Evolutionary conservation across 345 rosid species (phyloP).

Genomic region (Barbarea vulgaris): DNA sequence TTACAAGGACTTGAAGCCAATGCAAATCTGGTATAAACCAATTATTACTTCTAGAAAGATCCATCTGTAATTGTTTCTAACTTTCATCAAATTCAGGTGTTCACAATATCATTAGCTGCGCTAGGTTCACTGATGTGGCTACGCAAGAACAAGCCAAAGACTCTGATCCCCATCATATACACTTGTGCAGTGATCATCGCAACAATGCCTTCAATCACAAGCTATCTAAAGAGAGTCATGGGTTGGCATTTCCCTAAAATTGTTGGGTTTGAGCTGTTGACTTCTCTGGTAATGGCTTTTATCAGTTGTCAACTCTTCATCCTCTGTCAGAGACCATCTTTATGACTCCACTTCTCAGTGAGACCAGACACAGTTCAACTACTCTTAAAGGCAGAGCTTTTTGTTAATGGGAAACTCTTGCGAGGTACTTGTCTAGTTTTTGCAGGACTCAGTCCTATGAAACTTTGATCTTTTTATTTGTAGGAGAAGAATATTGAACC

Average conservation of each 20-base stretch:
- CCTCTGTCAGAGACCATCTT: slow-evolving; percentile 84
- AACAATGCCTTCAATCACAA: slow-evolving; percentile 95
- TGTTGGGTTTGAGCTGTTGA: slow-evolving; percentile 83
- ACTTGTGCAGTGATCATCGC: slow-evolving; percentile 85
- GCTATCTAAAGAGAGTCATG: slow-evolving; percentile 79
- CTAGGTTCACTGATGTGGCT: slow-evolving; percentile 98
- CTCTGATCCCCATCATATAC: slow-evolving; percentile 84
- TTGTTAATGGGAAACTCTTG: slow-evolving; percentile 25
- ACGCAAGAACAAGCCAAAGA: slow-evolving; percentile 91
- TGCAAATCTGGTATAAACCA: slow-evolving; percentile 72
- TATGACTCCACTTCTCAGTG: slow-evolving; percentile 40
- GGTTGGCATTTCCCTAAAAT: slow-evolving; percentile 95
- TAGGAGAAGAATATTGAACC: slow-evolving; percentile 20
- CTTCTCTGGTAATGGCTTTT: slow-evolving; percentile 83
- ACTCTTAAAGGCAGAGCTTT: slow-evolving; percentile 18
- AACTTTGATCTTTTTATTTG: slow-evolving; percentile 16
- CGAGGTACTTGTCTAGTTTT: slow-evolving; percentile 6
- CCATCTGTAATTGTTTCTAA: slow-evolving; percentile 8
- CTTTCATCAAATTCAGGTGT: slow-evolving; percentile 52
- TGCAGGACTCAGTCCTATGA: not conserved
- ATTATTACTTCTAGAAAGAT: not conserved
- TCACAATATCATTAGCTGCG: slow-evolving; percentile 89
- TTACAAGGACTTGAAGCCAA: slow-evolving; percentile 97
- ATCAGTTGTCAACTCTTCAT: slow-evolving; percentile 89
- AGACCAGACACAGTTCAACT: slow-evolving; percentile 29